A percentile compares a stretch with the other conserved stretches of the same genome.
Conservation (phyloP, 495 filamentous ascomycete species). For the Chaetomium cochliodes region DNA sequence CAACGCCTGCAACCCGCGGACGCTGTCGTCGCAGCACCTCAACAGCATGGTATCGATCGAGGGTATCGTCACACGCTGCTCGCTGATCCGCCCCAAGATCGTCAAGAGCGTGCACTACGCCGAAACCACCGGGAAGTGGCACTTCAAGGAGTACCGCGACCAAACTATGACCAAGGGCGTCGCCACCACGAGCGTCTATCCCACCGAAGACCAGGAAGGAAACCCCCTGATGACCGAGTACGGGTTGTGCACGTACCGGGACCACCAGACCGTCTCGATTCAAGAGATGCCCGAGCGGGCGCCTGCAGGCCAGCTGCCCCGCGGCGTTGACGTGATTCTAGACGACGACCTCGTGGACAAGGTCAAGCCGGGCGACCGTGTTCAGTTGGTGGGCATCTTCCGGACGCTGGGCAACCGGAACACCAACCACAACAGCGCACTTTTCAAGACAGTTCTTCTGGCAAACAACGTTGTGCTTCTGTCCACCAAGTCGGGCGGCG, state of each 20-base stretch:
- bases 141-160: constrained; percentile 83
- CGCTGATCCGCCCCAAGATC: constrained; percentile 91
- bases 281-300: constrained; percentile 99
- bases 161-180: constrained; percentile 94
- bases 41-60: constrained; percentile 97
- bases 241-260: constrained; percentile 90
- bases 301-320: constrained; percentile 90
- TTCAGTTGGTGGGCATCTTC: constrained; percentile 94
- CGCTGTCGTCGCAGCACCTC: constrained; percentile 79
- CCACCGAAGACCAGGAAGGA: constrained; percentile 85
- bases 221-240: constrained; percentile 88
- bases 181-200: constrained; percentile 86
- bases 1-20: constrained; percentile 90
- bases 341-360: constrained; percentile 96
- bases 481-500: constrained; percentile 93
- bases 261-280: constrained; percentile 97
- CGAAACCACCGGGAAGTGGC: constrained; percentile 78
- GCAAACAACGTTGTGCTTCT: constrained; percentile 95
- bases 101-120: constrained; percentile 97
- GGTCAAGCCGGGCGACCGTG: constrained; percentile 92
- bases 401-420: constrained; percentile 92
- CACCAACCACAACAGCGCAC: constrained; percentile 77
- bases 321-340: constrained; percentile 95
- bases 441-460: constrained; percentile 88
- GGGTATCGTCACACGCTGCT: constrained; percentile 96